These are phyloP conservation scores for Solanum sitiens DNA, from an alignment of 257 asterid genomes.

Conservation along the genomic window DNA sequence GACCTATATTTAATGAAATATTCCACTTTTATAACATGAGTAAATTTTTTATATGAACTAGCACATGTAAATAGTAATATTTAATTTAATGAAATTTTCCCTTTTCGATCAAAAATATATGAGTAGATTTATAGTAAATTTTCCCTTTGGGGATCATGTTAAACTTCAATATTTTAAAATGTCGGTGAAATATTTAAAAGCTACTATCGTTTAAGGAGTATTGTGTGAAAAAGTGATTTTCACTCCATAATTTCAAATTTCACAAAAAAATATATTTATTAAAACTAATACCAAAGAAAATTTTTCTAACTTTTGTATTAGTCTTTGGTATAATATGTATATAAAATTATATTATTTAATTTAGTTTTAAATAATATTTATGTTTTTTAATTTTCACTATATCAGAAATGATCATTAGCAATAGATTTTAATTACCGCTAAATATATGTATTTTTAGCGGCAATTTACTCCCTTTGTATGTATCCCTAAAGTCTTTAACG, in stretches of 20 bases:
- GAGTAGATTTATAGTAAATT: neutral
- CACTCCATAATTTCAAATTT: neutral
- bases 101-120: neutral
- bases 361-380: neutral
- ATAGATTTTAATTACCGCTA: too few species aligned
- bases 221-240: neutral
- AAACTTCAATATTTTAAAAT: neutral
- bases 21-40: neutral
- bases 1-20: neutral
- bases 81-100: neutral
- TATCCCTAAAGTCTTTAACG: too few species aligned
- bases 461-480: too few species aligned
- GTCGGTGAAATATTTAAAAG: neutral
- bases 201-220: neutral
- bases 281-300: neutral
- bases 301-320: neutral
- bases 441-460: too few species aligned
- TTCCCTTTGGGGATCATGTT: neutral
- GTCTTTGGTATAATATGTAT: neutral
- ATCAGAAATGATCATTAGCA: too few species aligned
- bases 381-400: rapidly evolving
- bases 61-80: neutral
- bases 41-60: neutral
- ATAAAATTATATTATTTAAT: neutral
- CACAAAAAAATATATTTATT: neutral